Evolutionary conservation across 2,329 filamentous ascomycete species (phyloP).

Genomic region (Microdochium trichocladiopsis): DNA sequence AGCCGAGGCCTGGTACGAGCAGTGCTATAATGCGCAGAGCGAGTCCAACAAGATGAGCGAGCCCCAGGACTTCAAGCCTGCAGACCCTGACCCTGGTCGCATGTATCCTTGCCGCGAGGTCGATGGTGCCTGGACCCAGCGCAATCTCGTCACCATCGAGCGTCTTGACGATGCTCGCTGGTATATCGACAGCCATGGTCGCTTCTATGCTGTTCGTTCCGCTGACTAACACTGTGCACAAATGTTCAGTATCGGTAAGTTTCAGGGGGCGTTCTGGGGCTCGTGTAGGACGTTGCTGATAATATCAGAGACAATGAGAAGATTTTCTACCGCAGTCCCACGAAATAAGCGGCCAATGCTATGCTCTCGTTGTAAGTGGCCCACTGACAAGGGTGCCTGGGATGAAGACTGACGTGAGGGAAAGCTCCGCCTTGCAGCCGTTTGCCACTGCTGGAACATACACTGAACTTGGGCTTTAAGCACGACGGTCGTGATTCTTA

Average conservation of each 20-base stretch:
- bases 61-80: slow-evolving; percentile 56
- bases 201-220: slow-evolving; percentile 55
- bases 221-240: slow-evolving; percentile 21
- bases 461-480: too few species aligned
- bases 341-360: too few species aligned
- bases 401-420: too few species aligned
- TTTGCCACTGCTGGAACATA: too few species aligned
- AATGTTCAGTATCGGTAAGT: background rate
- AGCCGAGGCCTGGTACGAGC: slow-evolving; percentile 37
- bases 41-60: slow-evolving; percentile 41
- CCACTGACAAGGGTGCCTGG: too few species aligned
- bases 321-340: background rate
- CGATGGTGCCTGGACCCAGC: slow-evolving; percentile 52
- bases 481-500: too few species aligned
- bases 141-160: slow-evolving; percentile 54
- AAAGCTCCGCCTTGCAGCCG: too few species aligned
- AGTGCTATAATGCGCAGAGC: slow-evolving; percentile 37
- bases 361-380: too few species aligned
- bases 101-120: slow-evolving; percentile 56
- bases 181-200: slow-evolving; percentile 49
- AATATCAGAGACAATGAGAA: background rate
- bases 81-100: slow-evolving; percentile 50
- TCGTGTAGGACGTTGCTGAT: background rate
- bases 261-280: background rate
- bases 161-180: slow-evolving; percentile 48